A percentile compares a stretch with the other conserved stretches of the same genome.
Conservation (phyloP, 805 yeast species). For the Metschnikowia noctiluminum region DNA sequence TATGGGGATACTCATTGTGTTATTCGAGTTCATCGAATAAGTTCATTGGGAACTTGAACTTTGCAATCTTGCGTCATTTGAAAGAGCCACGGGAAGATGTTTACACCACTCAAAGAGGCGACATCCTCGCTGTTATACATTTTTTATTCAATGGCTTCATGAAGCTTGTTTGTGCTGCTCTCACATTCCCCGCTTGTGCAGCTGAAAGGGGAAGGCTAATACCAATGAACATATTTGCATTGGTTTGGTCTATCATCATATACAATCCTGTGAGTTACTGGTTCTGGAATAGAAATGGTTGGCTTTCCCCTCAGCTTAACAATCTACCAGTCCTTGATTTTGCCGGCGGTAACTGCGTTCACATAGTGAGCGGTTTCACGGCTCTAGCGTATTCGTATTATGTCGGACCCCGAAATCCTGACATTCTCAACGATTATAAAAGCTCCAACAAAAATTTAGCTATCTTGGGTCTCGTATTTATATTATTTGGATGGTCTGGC, state of each 20-base stretch:
- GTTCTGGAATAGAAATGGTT: conserved; percentile 44
- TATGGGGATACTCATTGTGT: conserved; percentile 44
- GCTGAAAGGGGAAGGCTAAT: conserved; percentile 42
- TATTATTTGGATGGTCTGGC: conserved; percentile 40
- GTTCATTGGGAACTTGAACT: conserved; percentile 34
- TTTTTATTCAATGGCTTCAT: conserved; percentile 39
- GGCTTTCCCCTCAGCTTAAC: conserved; percentile 35
- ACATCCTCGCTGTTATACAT: conserved; percentile 33
- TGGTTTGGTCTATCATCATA: conserved; percentile 38
- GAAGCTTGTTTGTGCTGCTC: conserved; percentile 36
- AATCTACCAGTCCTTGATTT: conserved; percentile 40
- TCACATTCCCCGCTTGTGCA: conserved; percentile 43
- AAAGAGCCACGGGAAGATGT: conserved; percentile 6
- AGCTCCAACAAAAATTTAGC: conserved; percentile 34
- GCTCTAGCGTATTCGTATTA: conserved; percentile 41
- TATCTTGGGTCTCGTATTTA: conserved; percentile 26
- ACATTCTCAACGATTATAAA: conserved; percentile 33
- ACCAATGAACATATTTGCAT: conserved; percentile 40
- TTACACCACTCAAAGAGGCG: conserved; percentile 38
- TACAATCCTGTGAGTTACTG: conserved; percentile 45
- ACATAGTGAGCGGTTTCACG: conserved; percentile 44
- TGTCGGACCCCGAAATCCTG: conserved; percentile 42
- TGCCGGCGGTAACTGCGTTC: conserved; percentile 46
- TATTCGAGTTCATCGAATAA: conserved; percentile 32
- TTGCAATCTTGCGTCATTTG: conserved; percentile 23